A percentile compares a stretch with the other conserved stretches of the same genome.
phyloP scores from a whole-genome alignment of 2,329 filamentous ascomycete genomes.

The Chaetomium globosum region DNA sequence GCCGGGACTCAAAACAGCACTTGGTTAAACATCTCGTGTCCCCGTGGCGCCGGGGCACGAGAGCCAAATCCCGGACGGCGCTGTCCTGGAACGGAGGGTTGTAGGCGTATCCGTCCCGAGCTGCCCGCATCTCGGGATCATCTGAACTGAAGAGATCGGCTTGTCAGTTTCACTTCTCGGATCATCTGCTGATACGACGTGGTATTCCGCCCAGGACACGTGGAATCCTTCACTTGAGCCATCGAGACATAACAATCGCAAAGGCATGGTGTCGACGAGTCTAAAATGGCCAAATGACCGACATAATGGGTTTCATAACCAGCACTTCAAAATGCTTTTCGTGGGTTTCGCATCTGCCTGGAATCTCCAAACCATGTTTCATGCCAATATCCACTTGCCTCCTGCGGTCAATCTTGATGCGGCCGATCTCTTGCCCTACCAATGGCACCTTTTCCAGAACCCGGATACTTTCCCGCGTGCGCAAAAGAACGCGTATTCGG shows the following conservation, averaged over 20 bases:
- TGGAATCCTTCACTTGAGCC: constrained; percentile 17
- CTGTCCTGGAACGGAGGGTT: background rate
- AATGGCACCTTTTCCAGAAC: background rate
- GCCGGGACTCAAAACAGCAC: background rate
- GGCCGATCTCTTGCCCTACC: constrained; percentile 19
- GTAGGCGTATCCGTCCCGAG: background rate
- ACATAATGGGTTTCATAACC: constrained; percentile 42
- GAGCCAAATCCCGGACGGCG: background rate
- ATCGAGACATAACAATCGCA: background rate
- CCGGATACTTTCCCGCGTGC: background rate
- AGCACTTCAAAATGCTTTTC: constrained; percentile 33
- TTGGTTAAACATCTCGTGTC: background rate
- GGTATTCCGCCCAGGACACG: constrained; percentile 29
- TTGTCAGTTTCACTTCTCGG: constrained; percentile 26
- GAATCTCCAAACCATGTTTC: constrained; percentile 37
- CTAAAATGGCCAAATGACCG: constrained; percentile 32
- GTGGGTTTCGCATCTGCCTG: constrained; percentile 40
- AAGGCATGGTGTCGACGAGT: constrained; percentile 10
- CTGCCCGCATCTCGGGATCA: background rate
- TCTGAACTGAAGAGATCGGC: constrained; percentile 29
- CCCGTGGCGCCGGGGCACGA: background rate
- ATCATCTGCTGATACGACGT: constrained; percentile 27
- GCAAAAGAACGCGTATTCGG: constrained; percentile 10
- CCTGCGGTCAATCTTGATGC: constrained; percentile 18
- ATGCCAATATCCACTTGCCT: constrained; percentile 32